A percentile compares a stretch with the other conserved stretches of the same genome.
Evolutionary conservation across 2,329 filamentous ascomycete genomes (phyloP).

Genomic region (Ceratocystis lukuohia): DNA sequence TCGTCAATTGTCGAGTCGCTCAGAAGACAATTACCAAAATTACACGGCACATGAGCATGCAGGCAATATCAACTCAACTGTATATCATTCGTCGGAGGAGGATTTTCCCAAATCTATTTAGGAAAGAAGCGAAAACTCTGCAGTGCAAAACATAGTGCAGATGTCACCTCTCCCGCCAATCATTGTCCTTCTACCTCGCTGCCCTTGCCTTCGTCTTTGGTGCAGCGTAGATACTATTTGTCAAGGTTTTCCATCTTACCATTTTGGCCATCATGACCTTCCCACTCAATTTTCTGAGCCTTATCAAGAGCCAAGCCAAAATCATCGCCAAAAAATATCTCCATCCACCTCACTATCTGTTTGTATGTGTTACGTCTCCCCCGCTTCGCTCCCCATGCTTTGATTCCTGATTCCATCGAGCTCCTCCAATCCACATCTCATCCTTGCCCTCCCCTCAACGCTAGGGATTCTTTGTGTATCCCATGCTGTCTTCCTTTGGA

Average conservation of each 20-base stretch:
- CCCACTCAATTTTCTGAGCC: background rate
- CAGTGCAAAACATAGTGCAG: background rate
- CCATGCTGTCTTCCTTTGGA: background rate
- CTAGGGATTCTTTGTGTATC: slow-evolving; percentile 8
- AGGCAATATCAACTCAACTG: background rate
- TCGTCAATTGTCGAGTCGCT: background rate
- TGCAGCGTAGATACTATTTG: background rate
- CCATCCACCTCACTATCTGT: background rate
- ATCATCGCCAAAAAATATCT: background rate
- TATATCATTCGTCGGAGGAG: background rate
- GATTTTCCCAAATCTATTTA: background rate
- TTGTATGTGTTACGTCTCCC: slow-evolving; percentile 5
- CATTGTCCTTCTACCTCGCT: background rate
- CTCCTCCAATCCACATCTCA: background rate
- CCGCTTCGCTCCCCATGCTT: background rate
- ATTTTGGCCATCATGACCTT: background rate
- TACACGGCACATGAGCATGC: background rate
- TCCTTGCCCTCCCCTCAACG: background rate
- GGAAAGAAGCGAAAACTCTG: slow-evolving; percentile 8
- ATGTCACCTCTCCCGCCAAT: background rate
- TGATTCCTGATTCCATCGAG: slow-evolving; percentile 6
- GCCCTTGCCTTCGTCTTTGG: background rate
- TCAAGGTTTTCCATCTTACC: background rate
- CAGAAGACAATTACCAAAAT: background rate
- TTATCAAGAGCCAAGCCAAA: background rate